Base-by-base conservation (phyloP, 192 early-diverging fungal species). In the Backusella parvicylindrica region DNA sequence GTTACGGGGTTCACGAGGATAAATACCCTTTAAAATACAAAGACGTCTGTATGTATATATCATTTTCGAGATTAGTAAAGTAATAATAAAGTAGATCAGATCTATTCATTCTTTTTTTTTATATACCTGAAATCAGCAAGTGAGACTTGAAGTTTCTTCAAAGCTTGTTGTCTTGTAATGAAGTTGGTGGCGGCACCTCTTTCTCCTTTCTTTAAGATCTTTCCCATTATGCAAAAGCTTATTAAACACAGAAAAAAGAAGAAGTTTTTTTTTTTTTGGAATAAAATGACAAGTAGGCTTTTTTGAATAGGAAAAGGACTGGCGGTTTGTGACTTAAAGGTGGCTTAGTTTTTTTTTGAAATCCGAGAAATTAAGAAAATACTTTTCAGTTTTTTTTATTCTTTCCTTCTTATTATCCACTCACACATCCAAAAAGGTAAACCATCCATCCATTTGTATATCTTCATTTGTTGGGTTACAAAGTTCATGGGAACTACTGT, bases 21-120 rank as follows among this genome's bases (percentile, higher is more conserved):
- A 99, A 74, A 99, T 94, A 33, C 98, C 98, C 85, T 99, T 99
- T 75, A 99, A 85, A 84, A 99, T 99, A 84, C 97, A 98, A 47
- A 99, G 86, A 30, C 97, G 95, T 80, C 97, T 90, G n/a, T n/a
- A n/a, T n/a, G n/a, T n/a, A n/a, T n/a, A n/a, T n/a, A n/a, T n/a
- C n/a, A 77, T 18, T 43, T 35, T 47, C 43, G 28, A 28, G 41
- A 28, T 4, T 33, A 31, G 28, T 33, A 16, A 28, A 33, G 6
- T 41, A 53, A 32, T 18, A 53, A 41, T 53, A 37, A 66, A 15
- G 32, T 67, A 23, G 16, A 73, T 21, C 23, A 37, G 47, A 9
- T 43, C 15, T 66, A 0, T 37, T 15, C 47, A 38, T 47, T 66
- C 28, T 21, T 6, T 31, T 4, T 23, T 70, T n/a, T n/a, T n/a